Evolutionary conservation across 179 eudicot species (phyloP).

Genomic region (Spergularia azorica): DNA sequence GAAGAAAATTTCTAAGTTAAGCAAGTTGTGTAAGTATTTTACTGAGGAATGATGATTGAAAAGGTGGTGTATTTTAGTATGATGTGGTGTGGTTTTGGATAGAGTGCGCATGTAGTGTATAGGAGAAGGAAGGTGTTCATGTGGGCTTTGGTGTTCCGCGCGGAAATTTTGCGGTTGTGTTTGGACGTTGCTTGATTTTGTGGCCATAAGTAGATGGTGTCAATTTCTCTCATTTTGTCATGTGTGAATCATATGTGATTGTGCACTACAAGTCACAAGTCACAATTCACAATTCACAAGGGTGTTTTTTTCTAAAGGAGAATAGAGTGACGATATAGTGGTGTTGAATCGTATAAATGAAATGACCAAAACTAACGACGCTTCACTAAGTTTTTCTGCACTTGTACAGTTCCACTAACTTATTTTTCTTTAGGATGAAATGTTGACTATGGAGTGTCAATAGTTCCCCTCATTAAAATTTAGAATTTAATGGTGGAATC

Average conservation of each 20-base stretch:
- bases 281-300: no score
- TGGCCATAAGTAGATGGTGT: conserved; percentile 19
- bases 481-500: no score
- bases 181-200: background rate
- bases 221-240: background rate
- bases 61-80: conserved; percentile 12
- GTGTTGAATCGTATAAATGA: no score
- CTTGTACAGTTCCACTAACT: no score
- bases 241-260: background rate
- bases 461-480: no score
- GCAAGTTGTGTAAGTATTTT: background rate
- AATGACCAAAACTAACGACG: no score
- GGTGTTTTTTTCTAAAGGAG: no score
- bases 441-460: no score
- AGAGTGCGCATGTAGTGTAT: conserved; percentile 14
- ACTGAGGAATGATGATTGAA: background rate
- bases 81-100: background rate
- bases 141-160: conserved; percentile 5
- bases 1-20: background rate
- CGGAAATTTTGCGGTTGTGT: background rate
- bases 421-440: no score
- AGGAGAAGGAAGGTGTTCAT: background rate
- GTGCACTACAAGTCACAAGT: no score
- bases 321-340: no score
- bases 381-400: no score